phyloP scores from a whole-genome alignment of 306 rosid species.

The Malus sylvestris region DNA sequence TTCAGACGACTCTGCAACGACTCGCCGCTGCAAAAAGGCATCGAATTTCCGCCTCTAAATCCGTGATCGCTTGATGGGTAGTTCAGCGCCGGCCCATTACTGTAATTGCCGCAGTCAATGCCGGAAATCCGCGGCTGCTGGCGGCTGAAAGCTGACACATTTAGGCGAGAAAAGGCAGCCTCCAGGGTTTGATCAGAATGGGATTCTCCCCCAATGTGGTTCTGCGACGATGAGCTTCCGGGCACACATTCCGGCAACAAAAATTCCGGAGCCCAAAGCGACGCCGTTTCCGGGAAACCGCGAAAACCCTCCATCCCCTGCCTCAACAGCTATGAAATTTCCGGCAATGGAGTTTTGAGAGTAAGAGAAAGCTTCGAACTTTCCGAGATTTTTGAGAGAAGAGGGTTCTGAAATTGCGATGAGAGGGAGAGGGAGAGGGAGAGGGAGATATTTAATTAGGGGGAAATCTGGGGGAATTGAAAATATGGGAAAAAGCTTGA shows the following conservation, averaged over 20 bases:
- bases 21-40: background rate
- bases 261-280: background rate
- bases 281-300: background rate
- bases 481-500: background rate
- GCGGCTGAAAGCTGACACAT: conserved; percentile 2
- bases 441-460: background rate
- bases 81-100: background rate
- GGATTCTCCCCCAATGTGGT: background rate
- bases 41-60: background rate
- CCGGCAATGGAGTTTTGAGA: background rate
- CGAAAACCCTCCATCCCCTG: conserved; percentile 12
- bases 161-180: conserved; percentile 27
- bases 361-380: background rate
- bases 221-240: background rate
- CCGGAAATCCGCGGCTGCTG: background rate
- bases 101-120: background rate
- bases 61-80: background rate
- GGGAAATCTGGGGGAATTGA: background rate
- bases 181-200: conserved; percentile 29
- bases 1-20: background rate
- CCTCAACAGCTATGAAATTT: background rate
- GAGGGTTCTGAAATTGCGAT: background rate
- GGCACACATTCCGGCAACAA: background rate
- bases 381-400: background rate
- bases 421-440: background rate